These are phyloP conservation scores for Pseudocercospora fijiensis DNA, from an alignment of 2,329 filamentous ascomycete species.

Conservation along the genomic window DNA sequence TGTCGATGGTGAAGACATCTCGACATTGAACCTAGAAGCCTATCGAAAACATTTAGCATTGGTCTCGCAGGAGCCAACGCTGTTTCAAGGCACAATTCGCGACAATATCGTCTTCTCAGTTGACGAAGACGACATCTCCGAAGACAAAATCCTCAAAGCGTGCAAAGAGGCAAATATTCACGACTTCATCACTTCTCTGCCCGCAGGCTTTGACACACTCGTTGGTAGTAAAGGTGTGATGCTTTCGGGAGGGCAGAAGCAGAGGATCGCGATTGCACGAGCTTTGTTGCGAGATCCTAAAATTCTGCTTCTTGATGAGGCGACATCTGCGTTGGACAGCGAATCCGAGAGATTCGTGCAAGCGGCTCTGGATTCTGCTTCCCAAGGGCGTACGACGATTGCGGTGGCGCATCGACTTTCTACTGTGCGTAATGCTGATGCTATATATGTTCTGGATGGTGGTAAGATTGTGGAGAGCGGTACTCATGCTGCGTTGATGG, in stretches of 20 bases:
- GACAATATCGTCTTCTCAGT: slow-evolving; percentile 40
- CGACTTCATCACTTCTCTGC: slow-evolving; percentile 54
- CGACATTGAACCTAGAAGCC: slow-evolving; percentile 38
- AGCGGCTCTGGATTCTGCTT: slow-evolving; percentile 59
- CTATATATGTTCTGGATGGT: slow-evolving; percentile 43
- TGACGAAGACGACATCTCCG: slow-evolving; percentile 8
- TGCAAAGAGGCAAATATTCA: slow-evolving; percentile 48
- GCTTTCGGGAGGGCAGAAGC: slow-evolving; percentile 56
- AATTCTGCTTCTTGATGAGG: slow-evolving; percentile 55
- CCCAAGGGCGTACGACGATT: slow-evolving; percentile 40
- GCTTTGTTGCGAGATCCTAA: slow-evolving; percentile 54
- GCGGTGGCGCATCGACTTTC: slow-evolving; percentile 44
- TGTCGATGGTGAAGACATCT: slow-evolving; percentile 59
- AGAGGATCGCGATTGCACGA: slow-evolving; percentile 56
- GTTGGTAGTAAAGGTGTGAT: slow-evolving; percentile 38
- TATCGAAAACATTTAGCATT: slow-evolving; percentile 47
- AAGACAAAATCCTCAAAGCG: slow-evolving; percentile 18
- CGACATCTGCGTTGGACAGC: slow-evolving; percentile 36
- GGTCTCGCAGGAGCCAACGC: slow-evolving; percentile 49
- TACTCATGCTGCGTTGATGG: slow-evolving; percentile 31
- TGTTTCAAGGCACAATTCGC: slow-evolving; percentile 47
- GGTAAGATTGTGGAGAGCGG: slow-evolving; percentile 43
- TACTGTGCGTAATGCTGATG: slow-evolving; percentile 41
- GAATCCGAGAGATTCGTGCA: slow-evolving; percentile 33
- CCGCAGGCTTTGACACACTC: slow-evolving; percentile 50